A percentile compares a stretch with the other conserved stretches of the same genome.
Conservation (phyloP, 2,329 filamentous ascomycete species). For the Fusarium palustre region DNA sequence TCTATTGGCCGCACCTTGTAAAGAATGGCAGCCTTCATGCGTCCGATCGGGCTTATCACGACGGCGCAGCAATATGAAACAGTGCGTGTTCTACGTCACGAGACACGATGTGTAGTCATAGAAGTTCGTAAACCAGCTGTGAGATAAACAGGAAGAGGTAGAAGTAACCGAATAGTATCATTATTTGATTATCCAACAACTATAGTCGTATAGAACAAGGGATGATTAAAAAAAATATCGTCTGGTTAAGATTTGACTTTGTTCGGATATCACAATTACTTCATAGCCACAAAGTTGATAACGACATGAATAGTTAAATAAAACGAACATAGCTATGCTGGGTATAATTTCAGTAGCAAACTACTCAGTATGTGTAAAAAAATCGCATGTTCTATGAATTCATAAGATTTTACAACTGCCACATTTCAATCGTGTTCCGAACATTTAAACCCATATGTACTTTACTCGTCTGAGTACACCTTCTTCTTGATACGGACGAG, state of each 20-base stretch:
- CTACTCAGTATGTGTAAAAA: slow-evolving; percentile 21
- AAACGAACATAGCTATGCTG: slow-evolving; percentile 35
- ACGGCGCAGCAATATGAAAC: neutral
- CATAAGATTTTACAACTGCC: slow-evolving; percentile 22
- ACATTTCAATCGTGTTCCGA: slow-evolving; percentile 7
- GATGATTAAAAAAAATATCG: neutral
- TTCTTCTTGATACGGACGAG: slow-evolving; percentile 36
- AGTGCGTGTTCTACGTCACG: slow-evolving; percentile 7
- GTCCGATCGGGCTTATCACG: slow-evolving; percentile 7
- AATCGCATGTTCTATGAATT: slow-evolving; percentile 27
- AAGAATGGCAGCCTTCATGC: slow-evolving; percentile 12
- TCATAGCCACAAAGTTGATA: neutral
- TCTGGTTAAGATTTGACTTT: neutral
- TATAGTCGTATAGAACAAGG: neutral
- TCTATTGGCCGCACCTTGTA: slow-evolving; percentile 15
- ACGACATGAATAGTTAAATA: neutral
- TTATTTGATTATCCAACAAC: neutral
- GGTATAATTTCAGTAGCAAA: slow-evolving; percentile 43
- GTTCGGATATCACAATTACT: neutral
- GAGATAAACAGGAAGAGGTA: neutral
- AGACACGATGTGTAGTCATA: neutral
- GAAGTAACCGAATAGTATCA: neutral
- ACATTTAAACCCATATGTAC: neutral
- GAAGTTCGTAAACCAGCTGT: neutral
- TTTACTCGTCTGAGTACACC: slow-evolving; percentile 12